These are phyloP conservation scores for Gossypium laxum DNA, from an alignment of 441 rosid species.

Conservation along the genomic window DNA sequence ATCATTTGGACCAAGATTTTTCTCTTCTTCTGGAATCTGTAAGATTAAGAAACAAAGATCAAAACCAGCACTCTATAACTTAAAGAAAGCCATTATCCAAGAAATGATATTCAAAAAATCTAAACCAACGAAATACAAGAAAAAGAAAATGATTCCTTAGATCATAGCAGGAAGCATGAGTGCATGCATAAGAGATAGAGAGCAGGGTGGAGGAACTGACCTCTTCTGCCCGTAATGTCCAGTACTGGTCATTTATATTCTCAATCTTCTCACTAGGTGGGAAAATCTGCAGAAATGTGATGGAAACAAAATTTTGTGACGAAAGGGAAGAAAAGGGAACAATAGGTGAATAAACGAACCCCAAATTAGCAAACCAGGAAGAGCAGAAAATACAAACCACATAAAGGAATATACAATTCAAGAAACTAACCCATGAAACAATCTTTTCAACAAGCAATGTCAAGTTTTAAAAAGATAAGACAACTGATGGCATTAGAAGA, in stretches of 20 bases:
- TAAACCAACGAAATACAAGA: background rate
- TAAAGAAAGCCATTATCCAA: background rate
- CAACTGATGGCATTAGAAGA: background rate
- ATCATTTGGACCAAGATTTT: slow-evolving; percentile 58
- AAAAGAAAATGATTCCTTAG: background rate
- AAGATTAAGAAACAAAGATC: slow-evolving; percentile 9
- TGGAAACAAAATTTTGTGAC: background rate
- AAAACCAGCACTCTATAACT: background rate
- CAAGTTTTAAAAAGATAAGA: background rate
- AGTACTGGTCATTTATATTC: slow-evolving; percentile 67
- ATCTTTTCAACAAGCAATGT: background rate
- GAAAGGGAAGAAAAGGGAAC: background rate
- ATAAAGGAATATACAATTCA: background rate
- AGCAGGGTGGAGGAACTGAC: slow-evolving; percentile 18
- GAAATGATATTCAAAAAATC: background rate
- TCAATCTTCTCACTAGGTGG: slow-evolving; percentile 59
- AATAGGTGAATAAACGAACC: background rate
- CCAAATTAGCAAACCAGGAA: background rate
- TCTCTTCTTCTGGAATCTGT: slow-evolving; percentile 74
- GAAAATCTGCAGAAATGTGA: slow-evolving; percentile 41
- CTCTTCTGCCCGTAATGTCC: slow-evolving; percentile 79
- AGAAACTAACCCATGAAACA: slow-evolving; percentile 1
- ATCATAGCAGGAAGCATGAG: background rate
- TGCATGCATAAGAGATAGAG: background rate
- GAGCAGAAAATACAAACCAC: background rate